Evolutionary conservation across 1,284 basidiomycete genomes (phyloP).

Genomic region (Ganoderma sinense): DNA sequence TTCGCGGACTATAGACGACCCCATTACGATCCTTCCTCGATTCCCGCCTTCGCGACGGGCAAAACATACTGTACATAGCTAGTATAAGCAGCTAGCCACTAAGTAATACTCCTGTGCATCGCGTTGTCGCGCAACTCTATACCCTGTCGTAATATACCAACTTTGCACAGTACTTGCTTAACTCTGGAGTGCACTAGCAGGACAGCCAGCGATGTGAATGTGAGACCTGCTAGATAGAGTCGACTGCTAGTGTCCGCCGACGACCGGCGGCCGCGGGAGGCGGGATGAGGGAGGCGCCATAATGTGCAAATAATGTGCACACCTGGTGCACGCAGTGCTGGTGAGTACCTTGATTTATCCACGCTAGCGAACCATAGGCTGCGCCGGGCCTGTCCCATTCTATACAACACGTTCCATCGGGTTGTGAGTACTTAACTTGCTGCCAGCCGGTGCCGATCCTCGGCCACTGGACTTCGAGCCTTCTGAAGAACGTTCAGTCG

Average conservation of each 20-base stretch:
- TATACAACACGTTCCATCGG: neutral
- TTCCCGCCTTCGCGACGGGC: neutral
- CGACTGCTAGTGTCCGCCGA: neutral
- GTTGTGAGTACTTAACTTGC: neutral
- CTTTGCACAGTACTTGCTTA: neutral
- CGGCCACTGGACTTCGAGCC: neutral
- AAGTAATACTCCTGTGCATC: neutral
- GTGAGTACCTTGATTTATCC: neutral
- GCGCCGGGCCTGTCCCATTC: neutral
- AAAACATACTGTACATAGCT: neutral
- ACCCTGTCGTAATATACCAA: slow-evolving; percentile 3
- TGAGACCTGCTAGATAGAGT: neutral
- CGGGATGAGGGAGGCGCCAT: neutral
- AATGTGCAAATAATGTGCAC: no score
- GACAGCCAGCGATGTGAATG: neutral
- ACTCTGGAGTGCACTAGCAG: neutral
- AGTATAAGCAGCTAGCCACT: neutral
- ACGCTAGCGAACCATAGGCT: neutral
- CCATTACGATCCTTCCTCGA: neutral
- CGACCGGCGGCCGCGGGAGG: neutral
- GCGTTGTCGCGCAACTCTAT: neutral
- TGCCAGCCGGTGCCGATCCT: neutral
- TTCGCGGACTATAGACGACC: neutral
- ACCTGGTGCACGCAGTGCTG: no score
- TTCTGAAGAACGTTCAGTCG: neutral